Conservation (phyloP, 2,329 filamentous ascomycete genomes). For the Scytalidium sp. region DNA sequence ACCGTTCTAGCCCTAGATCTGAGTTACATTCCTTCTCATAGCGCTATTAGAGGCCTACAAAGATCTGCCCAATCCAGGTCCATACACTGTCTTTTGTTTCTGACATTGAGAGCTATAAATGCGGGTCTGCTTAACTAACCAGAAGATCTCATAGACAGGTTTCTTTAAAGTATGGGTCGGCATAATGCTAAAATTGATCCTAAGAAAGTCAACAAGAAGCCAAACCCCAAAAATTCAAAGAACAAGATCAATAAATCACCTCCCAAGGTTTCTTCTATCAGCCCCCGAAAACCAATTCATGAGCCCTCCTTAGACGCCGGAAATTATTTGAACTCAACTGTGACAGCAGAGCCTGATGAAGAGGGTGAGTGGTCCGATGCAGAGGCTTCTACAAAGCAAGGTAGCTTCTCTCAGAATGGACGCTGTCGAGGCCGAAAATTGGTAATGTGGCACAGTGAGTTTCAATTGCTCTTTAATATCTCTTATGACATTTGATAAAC, state of each 20-base stretch:
- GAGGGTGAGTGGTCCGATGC: background rate
- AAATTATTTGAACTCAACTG: background rate
- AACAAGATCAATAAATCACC: background rate
- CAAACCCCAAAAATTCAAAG: background rate
- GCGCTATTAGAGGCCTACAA: too few species aligned
- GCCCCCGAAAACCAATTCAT: background rate
- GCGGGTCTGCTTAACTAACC: too few species aligned
- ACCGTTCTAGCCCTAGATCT: too few species aligned
- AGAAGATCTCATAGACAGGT: too few species aligned
- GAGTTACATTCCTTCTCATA: too few species aligned
- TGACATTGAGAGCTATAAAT: too few species aligned
- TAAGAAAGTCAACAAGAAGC: background rate
- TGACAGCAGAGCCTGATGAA: background rate
- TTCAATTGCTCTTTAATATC: background rate
- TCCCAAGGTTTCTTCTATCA: background rate
- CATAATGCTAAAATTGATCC: background rate
- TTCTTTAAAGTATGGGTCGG: background rate
- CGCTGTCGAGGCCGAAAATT: constrained; percentile 34
- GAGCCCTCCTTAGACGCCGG: background rate
- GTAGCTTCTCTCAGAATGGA: constrained; percentile 23
- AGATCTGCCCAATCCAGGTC: too few species aligned
- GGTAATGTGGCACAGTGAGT: constrained; percentile 43
- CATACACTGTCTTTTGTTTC: too few species aligned
- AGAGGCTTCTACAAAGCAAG: background rate
- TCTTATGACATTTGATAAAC: too few species aligned